phyloP scores from a whole-genome alignment of 331 rosid species.

The Malus hybrid region DNA sequence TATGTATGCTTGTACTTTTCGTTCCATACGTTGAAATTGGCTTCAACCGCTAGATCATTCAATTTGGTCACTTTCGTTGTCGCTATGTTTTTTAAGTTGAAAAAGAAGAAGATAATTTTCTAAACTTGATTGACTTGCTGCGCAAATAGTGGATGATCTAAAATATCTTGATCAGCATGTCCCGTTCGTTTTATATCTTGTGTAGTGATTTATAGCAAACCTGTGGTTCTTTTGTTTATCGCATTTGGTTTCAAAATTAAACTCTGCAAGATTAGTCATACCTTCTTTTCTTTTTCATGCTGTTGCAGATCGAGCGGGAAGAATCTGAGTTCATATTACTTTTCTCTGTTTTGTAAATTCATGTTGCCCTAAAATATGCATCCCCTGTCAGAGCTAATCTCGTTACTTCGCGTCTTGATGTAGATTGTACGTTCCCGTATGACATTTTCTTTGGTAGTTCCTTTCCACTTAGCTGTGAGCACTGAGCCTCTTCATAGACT shows the following conservation, averaged over 20 bases:
- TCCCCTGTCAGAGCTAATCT: background rate
- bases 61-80: background rate
- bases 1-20: no score
- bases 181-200: background rate
- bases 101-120: background rate
- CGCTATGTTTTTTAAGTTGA: background rate
- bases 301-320: background rate
- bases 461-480: no score
- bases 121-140: background rate
- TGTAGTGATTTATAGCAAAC: background rate
- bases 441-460: background rate
- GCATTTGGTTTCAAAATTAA: background rate
- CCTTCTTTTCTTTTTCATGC: background rate
- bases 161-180: background rate
- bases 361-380: background rate
- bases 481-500: no score
- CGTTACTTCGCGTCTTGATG: background rate
- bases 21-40: background rate
- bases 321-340: background rate
- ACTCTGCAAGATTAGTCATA: background rate
- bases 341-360: background rate
- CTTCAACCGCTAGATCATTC: background rate
- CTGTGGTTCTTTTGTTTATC: background rate
- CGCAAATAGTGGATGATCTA: background rate
- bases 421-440: background rate